Percentiles rank a stretch among this genome's conserved stretches.
Conservation (phyloP, 768 basidiomycete genomes). For the Suillus placidus region DNA sequence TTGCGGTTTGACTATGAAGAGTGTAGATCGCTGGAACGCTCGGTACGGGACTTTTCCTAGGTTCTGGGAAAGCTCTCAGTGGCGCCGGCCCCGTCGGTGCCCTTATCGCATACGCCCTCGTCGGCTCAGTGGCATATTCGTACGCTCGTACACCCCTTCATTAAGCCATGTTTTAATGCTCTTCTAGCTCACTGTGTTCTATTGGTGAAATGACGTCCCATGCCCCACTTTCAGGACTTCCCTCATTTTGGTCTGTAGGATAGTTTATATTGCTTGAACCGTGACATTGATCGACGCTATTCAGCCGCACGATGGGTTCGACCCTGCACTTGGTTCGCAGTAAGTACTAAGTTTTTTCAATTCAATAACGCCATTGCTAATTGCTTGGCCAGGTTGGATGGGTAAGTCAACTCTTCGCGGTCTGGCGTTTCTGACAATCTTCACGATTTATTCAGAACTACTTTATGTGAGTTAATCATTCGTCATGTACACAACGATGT, state of each 20-base stretch:
- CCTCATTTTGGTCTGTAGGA: conserved; percentile 60
- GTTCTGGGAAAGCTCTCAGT: conserved; percentile 62
- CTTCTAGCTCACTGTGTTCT: conserved; percentile 57
- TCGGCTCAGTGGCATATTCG: conserved; percentile 69
- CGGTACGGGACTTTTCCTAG: conserved; percentile 75
- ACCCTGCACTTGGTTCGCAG: conserved; percentile 59
- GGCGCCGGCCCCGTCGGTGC: conserved; percentile 70
- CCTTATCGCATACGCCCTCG: conserved; percentile 61
- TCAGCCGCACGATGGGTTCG: conserved; percentile 59
- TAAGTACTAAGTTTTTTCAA: conserved; percentile 36
- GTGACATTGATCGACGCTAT: not conserved
- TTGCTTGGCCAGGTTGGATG: conserved; percentile 25
- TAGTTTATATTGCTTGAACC: not conserved
- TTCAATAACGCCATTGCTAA: not conserved
- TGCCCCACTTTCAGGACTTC: conserved; percentile 76
- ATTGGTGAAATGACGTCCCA: conserved; percentile 81
- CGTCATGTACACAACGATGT: conserved; percentile 29
- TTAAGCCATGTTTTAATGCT: conserved; percentile 17
- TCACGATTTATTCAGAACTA: conserved; percentile 44
- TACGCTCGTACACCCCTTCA: conserved; percentile 31
- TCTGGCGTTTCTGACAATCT: not conserved
- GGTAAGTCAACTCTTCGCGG: conserved; percentile 36
- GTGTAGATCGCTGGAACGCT: conserved; percentile 71
- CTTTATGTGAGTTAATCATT: conserved; percentile 46
- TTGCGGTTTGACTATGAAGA: not conserved